phyloP scores from a whole-genome alignment of 2,329 filamentous ascomycete genomes.

The Venturia nashicola region DNA sequence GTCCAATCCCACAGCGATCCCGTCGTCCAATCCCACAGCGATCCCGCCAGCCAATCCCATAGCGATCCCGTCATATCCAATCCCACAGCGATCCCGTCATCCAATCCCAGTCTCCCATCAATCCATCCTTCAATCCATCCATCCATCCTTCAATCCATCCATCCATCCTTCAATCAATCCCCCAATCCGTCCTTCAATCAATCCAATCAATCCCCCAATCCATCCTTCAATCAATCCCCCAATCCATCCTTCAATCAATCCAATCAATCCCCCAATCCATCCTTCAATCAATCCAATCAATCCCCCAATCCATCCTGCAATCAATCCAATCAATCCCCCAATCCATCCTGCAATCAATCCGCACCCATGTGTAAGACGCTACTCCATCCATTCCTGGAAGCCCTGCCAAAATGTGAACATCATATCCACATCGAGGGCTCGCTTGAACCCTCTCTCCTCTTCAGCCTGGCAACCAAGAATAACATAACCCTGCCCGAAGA shows the following conservation, averaged over 20 bases:
- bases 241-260: no score
- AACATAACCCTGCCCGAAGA: slow-evolving; percentile 42
- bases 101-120: slow-evolving; percentile 1
- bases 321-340: no score
- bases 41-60: not conserved
- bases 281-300: no score
- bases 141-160: not conserved
- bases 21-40: not conserved
- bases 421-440: slow-evolving; percentile 72
- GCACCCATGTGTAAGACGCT: slow-evolving; percentile 41
- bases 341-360: not conserved
- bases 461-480: slow-evolving; percentile 56
- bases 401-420: slow-evolving; percentile 69
- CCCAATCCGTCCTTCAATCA: no score
- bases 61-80: slow-evolving; percentile 1
- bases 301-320: no score
- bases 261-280: no score
- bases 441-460: slow-evolving; percentile 57
- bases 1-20: not conserved
- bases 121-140: not conserved
- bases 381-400: slow-evolving; percentile 47
- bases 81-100: not conserved
- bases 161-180: no score
- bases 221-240: no score
- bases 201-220: no score